Conservation (phyloP, 306 rosid species). For the Trifolium repens region DNA sequence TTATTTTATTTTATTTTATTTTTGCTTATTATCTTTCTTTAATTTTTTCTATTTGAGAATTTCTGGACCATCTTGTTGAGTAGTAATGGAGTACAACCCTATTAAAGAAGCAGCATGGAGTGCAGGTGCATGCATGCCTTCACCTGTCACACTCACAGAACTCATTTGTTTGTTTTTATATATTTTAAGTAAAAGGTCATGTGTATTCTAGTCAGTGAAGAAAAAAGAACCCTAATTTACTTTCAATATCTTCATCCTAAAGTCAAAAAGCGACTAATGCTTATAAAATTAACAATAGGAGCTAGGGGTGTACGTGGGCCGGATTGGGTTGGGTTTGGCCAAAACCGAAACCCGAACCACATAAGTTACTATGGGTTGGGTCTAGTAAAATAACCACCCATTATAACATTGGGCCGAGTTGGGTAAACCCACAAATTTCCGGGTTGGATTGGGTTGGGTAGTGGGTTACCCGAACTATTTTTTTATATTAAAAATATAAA, state of each 20-base stretch:
- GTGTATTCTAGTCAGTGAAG: slow-evolving; percentile 15
- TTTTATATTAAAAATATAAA: no score
- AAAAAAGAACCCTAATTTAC: slow-evolving; percentile 35
- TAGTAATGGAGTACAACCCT: slow-evolving; percentile 50
- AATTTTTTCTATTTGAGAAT: slow-evolving; percentile 29
- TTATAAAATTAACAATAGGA: not conserved
- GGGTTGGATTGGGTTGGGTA: no score
- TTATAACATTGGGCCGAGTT: no score
- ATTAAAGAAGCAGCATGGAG: slow-evolving; percentile 51
- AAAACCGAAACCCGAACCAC: no score
- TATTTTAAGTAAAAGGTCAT: slow-evolving; percentile 27
- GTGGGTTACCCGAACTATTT: no score
- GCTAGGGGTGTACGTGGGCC: no score
- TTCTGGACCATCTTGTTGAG: slow-evolving; percentile 45
- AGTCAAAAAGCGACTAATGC: not conserved
- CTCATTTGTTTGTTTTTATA: slow-evolving; percentile 31
- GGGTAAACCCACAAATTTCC: no score
- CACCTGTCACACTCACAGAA: slow-evolving; percentile 44
- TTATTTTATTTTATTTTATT: not conserved
- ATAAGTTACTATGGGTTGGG: no score
- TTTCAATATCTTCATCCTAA: not conserved
- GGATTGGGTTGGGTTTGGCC: no score
- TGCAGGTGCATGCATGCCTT: slow-evolving; percentile 61
- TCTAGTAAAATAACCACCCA: no score
- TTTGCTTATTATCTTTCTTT: not conserved